These are phyloP conservation scores for Syzygium jambos DNA, from an alignment of 345 rosid species.

Conservation along the genomic window DNA sequence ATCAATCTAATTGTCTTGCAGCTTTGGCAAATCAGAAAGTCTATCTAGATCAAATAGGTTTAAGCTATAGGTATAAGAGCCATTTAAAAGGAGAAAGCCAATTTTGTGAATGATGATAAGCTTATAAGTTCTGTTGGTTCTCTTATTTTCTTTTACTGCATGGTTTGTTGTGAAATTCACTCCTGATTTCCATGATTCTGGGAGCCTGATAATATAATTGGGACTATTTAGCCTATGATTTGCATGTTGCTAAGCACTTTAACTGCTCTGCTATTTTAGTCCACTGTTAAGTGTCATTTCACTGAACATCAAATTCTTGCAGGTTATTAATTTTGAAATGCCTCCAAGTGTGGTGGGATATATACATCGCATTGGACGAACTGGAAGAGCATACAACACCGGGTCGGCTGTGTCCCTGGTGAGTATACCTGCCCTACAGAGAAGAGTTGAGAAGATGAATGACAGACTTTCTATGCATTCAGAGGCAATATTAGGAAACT, in stretches of 20 bases:
- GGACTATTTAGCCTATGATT: too few relatives aligned
- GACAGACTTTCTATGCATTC: background rate
- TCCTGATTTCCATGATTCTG: too few relatives aligned
- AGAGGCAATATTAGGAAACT: background rate
- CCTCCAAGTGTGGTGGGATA: conserved; percentile 66
- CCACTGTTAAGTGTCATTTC: background rate
- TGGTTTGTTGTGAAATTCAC: too few relatives aligned
- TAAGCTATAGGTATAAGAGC: background rate
- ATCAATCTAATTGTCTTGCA: background rate
- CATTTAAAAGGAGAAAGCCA: too few relatives aligned
- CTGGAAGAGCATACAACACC: conserved; percentile 78
- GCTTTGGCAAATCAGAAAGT: background rate
- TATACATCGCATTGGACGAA: conserved; percentile 88
- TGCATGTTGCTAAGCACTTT: background rate
- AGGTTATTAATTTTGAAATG: conserved; percentile 88
- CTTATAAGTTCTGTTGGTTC: too few relatives aligned
- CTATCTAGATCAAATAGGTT: background rate
- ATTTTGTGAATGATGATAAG: too few relatives aligned
- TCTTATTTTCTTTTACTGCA: too few relatives aligned
- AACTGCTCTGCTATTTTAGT: background rate
- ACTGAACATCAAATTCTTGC: conserved; percentile 4
- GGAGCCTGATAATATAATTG: too few relatives aligned
- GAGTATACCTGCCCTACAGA: conserved; percentile 15
- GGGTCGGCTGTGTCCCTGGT: conserved; percentile 78
- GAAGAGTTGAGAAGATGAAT: background rate